Base-by-base conservation (phyloP, 176 grass and related monocot genomes). In the Hyparrhenia diplandra region DNA sequence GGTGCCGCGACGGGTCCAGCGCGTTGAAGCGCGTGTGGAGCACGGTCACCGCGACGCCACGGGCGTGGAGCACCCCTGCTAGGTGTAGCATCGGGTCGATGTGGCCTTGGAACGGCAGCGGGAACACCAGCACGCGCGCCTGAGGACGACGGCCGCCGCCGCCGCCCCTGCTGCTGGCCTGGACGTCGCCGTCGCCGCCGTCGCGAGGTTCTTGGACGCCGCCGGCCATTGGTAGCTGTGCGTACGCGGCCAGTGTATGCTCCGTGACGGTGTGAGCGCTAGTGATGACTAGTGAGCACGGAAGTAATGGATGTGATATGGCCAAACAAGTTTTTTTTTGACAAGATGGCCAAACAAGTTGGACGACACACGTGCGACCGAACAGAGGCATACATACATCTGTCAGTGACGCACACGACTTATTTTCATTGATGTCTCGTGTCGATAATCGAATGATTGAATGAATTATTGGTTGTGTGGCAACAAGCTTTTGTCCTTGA, bases 81-180 rank as follows among this genome's bases (percentile, higher is more conserved):
- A 88, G 86, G 8, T 79, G 74, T 25, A 88, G 25, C 81, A 84
- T 88, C 8, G 86, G 81, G 55, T 79, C 72, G 66, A 88, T 88
- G 74, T 88, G 86, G 30, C 86, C 86, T 37, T 88, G 80, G 47
- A 34, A 84, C 18, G 86, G 86, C 8, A 77, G 40, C 13, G 81
- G 86, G 40, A 88, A 88, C 45, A 88, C 11, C 34, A 88, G 34
- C 20, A 84, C 61, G 37, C 47, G 37, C 80, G 63, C 14, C 4
- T 10, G 34, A 1, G 12, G 63, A 9, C 17, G 16, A 35, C 1
- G 8, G 10, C 4, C 6, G 62, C 1, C 29, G 13, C 5, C 7
- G 40, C 10, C 37, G 8, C 8, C 6, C 6, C 36, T 5, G 8
- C 6, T 6, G 6, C 8, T 5, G 2, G 4, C 36, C 8, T 40